Conservation (phyloP, 2,329 filamentous ascomycete species). For the Orbilia blumenaviensis region DNA sequence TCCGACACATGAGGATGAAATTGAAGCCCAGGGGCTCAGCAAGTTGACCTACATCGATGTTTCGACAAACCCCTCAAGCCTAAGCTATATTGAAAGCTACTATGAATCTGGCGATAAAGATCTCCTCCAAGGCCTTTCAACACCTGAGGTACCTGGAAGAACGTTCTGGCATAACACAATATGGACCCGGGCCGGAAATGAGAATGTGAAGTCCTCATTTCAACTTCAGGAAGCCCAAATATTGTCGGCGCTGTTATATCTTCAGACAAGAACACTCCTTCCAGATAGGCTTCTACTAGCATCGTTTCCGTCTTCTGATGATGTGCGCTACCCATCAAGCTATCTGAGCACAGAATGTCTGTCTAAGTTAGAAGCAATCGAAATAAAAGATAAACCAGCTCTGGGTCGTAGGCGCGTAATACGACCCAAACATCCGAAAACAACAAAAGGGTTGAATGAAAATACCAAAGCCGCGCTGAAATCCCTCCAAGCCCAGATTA, state of each 20-base stretch:
- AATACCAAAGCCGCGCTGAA: not conserved
- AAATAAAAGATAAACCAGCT: not conserved
- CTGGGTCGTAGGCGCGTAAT: not conserved
- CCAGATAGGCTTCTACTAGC: not conserved
- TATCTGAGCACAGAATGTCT: not conserved
- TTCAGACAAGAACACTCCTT: not conserved
- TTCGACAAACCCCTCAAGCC: not conserved
- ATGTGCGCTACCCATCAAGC: not conserved
- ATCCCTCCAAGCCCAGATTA: not conserved
- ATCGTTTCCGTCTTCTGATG: not conserved
- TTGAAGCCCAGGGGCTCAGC: not conserved
- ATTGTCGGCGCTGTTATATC: not conserved
- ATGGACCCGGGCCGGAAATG: not conserved
- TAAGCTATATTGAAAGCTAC: not conserved
- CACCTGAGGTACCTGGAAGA: not conserved
- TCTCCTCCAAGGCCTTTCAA: not conserved
- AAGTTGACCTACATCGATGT: not conserved
- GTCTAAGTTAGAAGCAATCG: not conserved
- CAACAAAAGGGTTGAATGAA: not conserved
- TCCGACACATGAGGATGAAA: not conserved
- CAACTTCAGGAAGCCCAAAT: not conserved
- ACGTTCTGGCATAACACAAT: not conserved
- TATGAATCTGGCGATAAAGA: not conserved
- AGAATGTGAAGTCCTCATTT: not conserved
- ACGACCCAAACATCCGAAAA: not conserved